Percentiles rank a stretch among this genome's conserved stretches.
These are phyloP conservation scores for Metroxylon sagu DNA, from an alignment of 176 grass and related monocot species.

Conservation along the genomic window DNA sequence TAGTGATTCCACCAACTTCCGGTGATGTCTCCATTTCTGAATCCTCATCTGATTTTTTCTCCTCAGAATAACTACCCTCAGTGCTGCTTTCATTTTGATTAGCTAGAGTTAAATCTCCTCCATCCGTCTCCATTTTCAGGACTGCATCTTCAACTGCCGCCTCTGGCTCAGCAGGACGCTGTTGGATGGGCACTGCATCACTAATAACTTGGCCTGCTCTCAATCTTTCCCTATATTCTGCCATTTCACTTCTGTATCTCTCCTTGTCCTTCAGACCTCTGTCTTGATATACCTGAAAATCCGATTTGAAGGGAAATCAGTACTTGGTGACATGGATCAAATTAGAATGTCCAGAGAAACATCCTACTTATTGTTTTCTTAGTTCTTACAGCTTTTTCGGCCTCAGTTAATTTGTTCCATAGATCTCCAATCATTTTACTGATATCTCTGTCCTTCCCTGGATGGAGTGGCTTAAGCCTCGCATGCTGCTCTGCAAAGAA, in stretches of 20 bases:
- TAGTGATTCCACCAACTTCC: slow-evolving; percentile 25
- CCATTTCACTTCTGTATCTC: slow-evolving; percentile 64
- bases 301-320: neutral
- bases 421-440: slow-evolving; percentile 81
- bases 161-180: slow-evolving; percentile 44
- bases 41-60: slow-evolving; percentile 35
- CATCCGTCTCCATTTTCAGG: slow-evolving; percentile 26
- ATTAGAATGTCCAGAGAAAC: no score
- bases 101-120: slow-evolving; percentile 36
- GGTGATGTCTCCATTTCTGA: slow-evolving; percentile 39
- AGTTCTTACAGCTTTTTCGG: slow-evolving; percentile 87
- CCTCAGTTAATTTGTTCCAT: slow-evolving; percentile 60
- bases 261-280: slow-evolving; percentile 69
- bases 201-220: slow-evolving; percentile 44
- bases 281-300: slow-evolving; percentile 80
- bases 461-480: slow-evolving; percentile 55
- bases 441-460: slow-evolving; percentile 72
- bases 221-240: slow-evolving; percentile 51
- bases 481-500: slow-evolving; percentile 94
- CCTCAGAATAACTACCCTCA: slow-evolving; percentile 27
- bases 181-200: slow-evolving; percentile 47
- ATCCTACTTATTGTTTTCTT: no score
- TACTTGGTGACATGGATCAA: no score
- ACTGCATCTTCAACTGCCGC: slow-evolving; percentile 44
- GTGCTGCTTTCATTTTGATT: slow-evolving; percentile 42